Evolutionary conservation across 2,329 filamentous ascomycete genomes (phyloP), one percentile per base, ranked within the genome.

Genomic region (Epicoccum nigrum): DNA sequence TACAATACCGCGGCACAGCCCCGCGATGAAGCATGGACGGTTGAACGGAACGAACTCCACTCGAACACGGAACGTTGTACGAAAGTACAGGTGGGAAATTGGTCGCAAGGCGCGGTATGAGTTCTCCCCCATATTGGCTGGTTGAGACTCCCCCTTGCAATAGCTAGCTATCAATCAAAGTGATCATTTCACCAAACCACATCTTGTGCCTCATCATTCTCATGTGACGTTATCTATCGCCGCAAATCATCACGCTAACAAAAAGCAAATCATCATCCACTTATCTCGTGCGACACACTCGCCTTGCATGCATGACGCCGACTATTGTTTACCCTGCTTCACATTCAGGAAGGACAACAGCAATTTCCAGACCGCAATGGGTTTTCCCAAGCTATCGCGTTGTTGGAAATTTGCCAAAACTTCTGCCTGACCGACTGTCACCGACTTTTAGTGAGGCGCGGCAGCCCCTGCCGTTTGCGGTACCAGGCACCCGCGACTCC

Each of bases 121-220:
- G 51, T 28, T 64, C 63, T 65, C 63, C 63, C 63, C 46, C 38
- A 34, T 23, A 47, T 41, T 37, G 41, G 43, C 45, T 57, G 63
- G 63, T 65, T 33, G 63, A 65, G 63, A 64, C 60, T 58, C 60
- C 58, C 59, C 54, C 55, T 51, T 51, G 34, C 42, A 45, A 48
- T 65, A 62, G 63, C 45, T 64, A 63, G 55, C 49, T 46, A 59
- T 59, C 54, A 54, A 60, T 58, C 51, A 58, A 52, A 35, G 60
- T 64, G 53, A 64, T 58, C 25, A 41, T 48, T 49, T 52, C 39
- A 59, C 45, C 56, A 41, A 39, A 48, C 28, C 40, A 17, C 23
- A 37, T 46, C 53, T 32, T 58, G 27, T 46, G 47, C 52, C 4
- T 39, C 25, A 19, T 31, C 21, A 7, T 23, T 21, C 40, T 45